Conservation (phyloP, 164 flowering plant genomes). For the Paratinospora sagittata region DNA sequence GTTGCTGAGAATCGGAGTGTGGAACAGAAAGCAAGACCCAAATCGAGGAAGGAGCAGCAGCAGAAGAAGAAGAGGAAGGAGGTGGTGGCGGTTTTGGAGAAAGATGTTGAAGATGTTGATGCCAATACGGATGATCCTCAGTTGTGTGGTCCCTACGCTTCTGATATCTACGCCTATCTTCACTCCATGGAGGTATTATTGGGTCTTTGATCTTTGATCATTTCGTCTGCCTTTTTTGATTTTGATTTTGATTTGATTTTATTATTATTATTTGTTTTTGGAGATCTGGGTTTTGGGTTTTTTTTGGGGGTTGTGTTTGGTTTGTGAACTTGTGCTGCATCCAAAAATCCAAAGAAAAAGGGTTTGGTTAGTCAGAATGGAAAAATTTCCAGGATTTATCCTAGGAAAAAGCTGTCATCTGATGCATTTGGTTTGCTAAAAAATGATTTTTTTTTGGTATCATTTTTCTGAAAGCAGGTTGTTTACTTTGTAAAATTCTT, state of each 20-base stretch:
- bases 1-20: constrained; percentile 7
- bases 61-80: background rate
- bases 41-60: constrained; percentile 7
- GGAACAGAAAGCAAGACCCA: constrained; percentile 17
- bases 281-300: background rate
- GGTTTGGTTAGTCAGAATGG: too few relatives aligned
- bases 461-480: too few relatives aligned
- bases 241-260: background rate
- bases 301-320: background rate
- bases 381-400: too few relatives aligned
- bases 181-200: constrained; percentile 49
- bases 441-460: too few relatives aligned
- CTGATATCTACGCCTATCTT: constrained; percentile 40
- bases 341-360: too few relatives aligned
- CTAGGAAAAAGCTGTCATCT: too few relatives aligned
- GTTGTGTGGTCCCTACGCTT: constrained; percentile 24
- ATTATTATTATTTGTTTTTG: background rate
- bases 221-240: background rate
- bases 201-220: constrained; percentile 5
- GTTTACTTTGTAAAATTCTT: too few relatives aligned
- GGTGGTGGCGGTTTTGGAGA: background rate
- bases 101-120: background rate
- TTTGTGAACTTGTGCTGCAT: too few relatives aligned
- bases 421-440: too few relatives aligned
- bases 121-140: constrained; percentile 22